A percentile compares a stretch with the other conserved stretches of the same genome.
Evolutionary conservation across 2,329 filamentous ascomycete species (phyloP).

Genomic region (Claviceps digitariae): DNA sequence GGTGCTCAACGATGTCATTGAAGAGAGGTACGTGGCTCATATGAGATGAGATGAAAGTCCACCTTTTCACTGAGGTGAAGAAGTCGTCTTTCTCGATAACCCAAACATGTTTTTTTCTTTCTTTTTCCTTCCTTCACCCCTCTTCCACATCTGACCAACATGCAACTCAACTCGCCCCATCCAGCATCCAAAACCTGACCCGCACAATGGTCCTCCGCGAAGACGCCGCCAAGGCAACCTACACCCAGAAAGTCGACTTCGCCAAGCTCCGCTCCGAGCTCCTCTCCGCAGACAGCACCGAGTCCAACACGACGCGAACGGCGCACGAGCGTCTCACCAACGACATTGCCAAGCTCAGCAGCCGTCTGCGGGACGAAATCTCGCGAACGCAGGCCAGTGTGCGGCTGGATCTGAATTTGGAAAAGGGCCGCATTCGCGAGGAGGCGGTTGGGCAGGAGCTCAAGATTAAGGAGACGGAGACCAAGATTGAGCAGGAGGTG

Average conservation of each 20-base stretch:
- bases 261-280: constrained; percentile 93
- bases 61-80: too few species aligned
- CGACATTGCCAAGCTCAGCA: constrained; percentile 88
- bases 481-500: constrained; percentile 94
- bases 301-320: constrained; percentile 74
- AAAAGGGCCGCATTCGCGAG: constrained; percentile 92
- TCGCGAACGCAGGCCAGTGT: constrained; percentile 88
- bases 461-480: constrained; percentile 98
- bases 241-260: constrained; percentile 90
- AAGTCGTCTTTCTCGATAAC: too few species aligned
- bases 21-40: constrained; percentile 53
- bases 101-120: neutral
- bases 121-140: neutral
- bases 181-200: constrained; percentile 86
- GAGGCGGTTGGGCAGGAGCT: constrained; percentile 94
- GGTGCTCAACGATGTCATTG: constrained; percentile 89
- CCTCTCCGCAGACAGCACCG: constrained; percentile 79
- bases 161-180: neutral
- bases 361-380: constrained; percentile 82
- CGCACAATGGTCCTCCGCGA: constrained; percentile 96
- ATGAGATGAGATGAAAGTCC: too few species aligned
- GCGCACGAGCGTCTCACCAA: constrained; percentile 89
- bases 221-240: constrained; percentile 70
- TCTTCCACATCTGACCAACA: neutral
- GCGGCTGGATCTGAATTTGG: constrained; percentile 81